Conservation (phyloP, 805 yeast species). For the Metschnikowia koreensis region DNA sequence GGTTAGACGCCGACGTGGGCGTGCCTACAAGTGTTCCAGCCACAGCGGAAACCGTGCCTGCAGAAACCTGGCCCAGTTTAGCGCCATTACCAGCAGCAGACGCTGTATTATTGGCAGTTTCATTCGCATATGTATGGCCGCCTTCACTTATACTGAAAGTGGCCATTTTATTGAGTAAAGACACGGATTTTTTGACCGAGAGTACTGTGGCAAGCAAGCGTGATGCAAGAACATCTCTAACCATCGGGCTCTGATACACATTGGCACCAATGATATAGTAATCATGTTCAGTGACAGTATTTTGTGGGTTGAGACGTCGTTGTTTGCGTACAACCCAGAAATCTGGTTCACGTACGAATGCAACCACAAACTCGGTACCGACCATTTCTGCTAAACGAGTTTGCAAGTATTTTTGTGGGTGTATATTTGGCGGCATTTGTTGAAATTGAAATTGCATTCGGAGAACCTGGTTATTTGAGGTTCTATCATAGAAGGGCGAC, state of each 20-base stretch:
- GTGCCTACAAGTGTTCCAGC: conserved; percentile 10
- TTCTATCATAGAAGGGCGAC: conserved; percentile 92
- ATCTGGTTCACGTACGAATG: conserved; percentile 79
- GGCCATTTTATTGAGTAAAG: conserved; percentile 32
- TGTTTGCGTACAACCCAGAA: conserved; percentile 91
- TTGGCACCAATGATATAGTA: conserved; percentile 90
- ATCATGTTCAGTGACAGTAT: conserved; percentile 59
- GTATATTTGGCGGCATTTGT: conserved; percentile 35
- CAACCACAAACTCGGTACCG: conserved; percentile 82
- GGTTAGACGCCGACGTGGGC: conserved; percentile 16
- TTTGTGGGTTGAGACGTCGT: conserved; percentile 52
- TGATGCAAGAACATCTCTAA: conserved; percentile 69
- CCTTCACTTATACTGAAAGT: conserved; percentile 34
- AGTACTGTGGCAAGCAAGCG: conserved; percentile 44
- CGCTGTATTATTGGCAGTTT: conserved; percentile 4
- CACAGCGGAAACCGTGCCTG: conserved; percentile 5
- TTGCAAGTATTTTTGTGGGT: conserved; percentile 41
- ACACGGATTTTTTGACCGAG: conserved; percentile 34
- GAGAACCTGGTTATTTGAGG: conserved; percentile 90
- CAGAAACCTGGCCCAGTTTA: conserved; percentile 1
- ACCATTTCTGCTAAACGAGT: conserved; percentile 69
- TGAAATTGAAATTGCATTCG: conserved; percentile 94
- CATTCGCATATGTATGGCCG: conserved; percentile 28
- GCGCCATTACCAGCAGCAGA: conserved; percentile 3
- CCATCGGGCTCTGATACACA: conserved; percentile 84